Evolutionary conservation across 768 basidiomycete species (phyloP), one percentile per base, ranked within the genome.

Genomic region (Favolaschia claudopus): DNA sequence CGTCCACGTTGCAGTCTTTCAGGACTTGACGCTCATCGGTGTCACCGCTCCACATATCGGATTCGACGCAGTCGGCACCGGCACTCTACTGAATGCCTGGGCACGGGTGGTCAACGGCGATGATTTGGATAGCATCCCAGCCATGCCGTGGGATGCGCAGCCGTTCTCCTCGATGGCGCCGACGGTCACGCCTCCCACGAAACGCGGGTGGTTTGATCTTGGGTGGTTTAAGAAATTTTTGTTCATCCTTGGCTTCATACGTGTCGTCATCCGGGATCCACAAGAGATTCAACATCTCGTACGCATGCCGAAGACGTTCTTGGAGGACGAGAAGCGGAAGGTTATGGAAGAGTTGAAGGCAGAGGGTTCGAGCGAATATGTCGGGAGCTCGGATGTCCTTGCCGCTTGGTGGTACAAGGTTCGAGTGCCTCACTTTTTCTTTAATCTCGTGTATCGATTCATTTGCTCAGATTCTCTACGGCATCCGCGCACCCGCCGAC

Each of bases 331-430:
- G 13, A 55, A 55, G 40, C 3, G 24, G 4, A 10, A 55, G 9
- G 25, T 55, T 31, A 44, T 45, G 32, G 43, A 45, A 4, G 19
- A 45, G 12, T 19, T 44, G 24, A 19, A 42, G n/a, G 28, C 22
- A 13, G 10, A 9, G 22, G 53, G 24, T 13, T 55, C 53, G 20
- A 32, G 25, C 3, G 53, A 55, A 24, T 55, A 33, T 28, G 53
- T 44, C 3, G 42, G 53, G 3, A 55, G 53, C 42, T 55, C 40
- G 8, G 53, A 55, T 29, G 53, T 55, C 2, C 28, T 55, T 25
- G 7, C 27, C 1, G 53, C 53, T 5, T 55, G 53, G 53, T 55
- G 53, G 53, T 55, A 34, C 42, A 44, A 44, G 53, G 53, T 53
- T 38, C 31, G 47, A n/a, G n/a, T 44, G 24, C 31, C 28, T 29